Evolutionary conservation across 164 flowering plant species (phyloP), one percentile per base, ranked within the genome.

Genomic region (Chloranthus sessilifolius): DNA sequence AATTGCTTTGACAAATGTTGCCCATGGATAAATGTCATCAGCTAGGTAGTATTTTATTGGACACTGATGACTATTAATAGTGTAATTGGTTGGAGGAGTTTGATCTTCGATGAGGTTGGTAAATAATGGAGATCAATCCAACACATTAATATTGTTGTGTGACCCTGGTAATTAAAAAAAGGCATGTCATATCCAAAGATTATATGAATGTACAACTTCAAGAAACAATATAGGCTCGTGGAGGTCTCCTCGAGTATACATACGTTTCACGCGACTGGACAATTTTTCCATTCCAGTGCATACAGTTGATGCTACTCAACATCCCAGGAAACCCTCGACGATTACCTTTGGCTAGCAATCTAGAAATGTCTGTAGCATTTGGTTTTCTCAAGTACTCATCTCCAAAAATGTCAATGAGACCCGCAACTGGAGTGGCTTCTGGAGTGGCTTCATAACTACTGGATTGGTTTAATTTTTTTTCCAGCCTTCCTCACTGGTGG

Each of bases 191-290:
- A 41, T 41, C 44, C 26, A 41, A 41, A 41, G 44, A 9, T 21
- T 24, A 41, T 41, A 20, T 14, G 27, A 57, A 37, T 22, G 20
- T 1, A 57, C 35, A 4, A 1, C 29, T 48, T 55, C 44, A 16
- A 55, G 21, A 25, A 55, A 23, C 2, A 44, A 34, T 5, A 25
- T 21, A n/a, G 59, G 43, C 17, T 44, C 29, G 25, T 17, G 43
- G 29, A 2, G 1, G 15, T 45, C 40, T 12, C 43, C 51, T 7
- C 5, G 3, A 19, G n/a, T 24, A 41, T 3, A 21, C 44, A 19
- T 19, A 7, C 44, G 23, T 41, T 41, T 41, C n/a, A n/a, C n/a
- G n/a, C n/a, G n/a, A n/a, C n/a, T n/a, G n/a, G n/a, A n/a, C n/a
- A n/a, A n/a, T n/a, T n/a, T n/a, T n/a, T n/a, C n/a, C n/a, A n/a